Evolutionary conservation across 345 rosid species (phyloP).

Genomic region (Euphorbia tirucalli): DNA sequence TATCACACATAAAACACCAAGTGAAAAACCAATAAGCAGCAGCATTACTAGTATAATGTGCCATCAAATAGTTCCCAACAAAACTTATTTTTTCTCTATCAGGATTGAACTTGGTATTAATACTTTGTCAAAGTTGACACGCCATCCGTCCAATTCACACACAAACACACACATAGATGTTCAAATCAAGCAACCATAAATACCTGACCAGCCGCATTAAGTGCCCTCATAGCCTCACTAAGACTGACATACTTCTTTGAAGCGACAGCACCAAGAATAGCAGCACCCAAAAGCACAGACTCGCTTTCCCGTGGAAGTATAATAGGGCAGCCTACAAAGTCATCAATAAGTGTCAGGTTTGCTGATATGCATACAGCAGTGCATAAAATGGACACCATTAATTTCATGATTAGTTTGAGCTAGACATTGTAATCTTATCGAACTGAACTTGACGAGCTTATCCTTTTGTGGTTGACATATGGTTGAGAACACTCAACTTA

Average conservation of each 20-base stretch:
- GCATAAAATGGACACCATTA: neutral
- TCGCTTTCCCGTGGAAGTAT: slow-evolving; percentile 88
- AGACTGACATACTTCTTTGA: slow-evolving; percentile 65
- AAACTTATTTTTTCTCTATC: neutral
- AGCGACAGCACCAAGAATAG: slow-evolving; percentile 91
- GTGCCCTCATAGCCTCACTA: slow-evolving; percentile 79
- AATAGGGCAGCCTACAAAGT: slow-evolving; percentile 69
- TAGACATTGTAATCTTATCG: neutral
- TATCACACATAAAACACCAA: neutral
- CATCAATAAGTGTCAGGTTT: neutral
- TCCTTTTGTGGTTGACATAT: neutral
- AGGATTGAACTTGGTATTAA: neutral
- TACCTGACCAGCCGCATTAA: slow-evolving; percentile 90
- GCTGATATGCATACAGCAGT: neutral
- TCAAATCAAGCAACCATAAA: neutral
- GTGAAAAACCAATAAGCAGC: neutral
- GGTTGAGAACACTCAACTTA: no score
- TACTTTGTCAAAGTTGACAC: neutral
- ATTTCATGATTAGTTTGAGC: neutral
- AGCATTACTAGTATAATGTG: neutral
- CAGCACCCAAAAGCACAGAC: slow-evolving; percentile 87
- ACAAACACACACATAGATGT: neutral
- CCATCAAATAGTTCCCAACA: neutral
- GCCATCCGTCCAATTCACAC: neutral
- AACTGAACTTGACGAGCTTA: neutral